phyloP scores from a whole-genome alignment of 345 rosid species.

The Odontarrhena argentea region DNA sequence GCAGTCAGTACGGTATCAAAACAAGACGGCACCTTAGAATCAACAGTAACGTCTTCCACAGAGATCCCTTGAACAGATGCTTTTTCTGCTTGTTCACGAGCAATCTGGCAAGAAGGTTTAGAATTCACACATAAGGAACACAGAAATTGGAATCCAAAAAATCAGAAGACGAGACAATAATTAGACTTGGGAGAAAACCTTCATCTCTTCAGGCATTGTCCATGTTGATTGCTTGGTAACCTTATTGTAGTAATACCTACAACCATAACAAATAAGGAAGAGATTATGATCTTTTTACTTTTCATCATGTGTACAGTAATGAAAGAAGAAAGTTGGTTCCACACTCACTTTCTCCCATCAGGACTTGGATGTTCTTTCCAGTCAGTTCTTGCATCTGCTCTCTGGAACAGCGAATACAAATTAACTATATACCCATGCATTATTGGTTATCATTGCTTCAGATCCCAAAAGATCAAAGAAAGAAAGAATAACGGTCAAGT shows the following conservation, averaged over 20 bases:
- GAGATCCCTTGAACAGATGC: slow-evolving; percentile 44
- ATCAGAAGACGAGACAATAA: slow-evolving; percentile 16
- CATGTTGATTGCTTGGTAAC: slow-evolving; percentile 87
- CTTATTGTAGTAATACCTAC: slow-evolving; percentile 86
- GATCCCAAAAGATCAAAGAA: slow-evolving; percentile 20
- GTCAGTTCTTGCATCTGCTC: slow-evolving; percentile 89
- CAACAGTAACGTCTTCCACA: slow-evolving; percentile 42
- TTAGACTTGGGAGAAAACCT: slow-evolving; percentile 53
- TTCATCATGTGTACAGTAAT: slow-evolving; percentile 19
- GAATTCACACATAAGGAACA: slow-evolving; percentile 21
- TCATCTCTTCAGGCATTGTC: slow-evolving; percentile 86
- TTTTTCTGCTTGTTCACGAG: slow-evolving; percentile 71
- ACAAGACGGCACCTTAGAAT: slow-evolving; percentile 44
- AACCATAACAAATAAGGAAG: slow-evolving; percentile 29
- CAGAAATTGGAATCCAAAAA: slow-evolving; percentile 19
- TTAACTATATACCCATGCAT: slow-evolving; percentile 26
- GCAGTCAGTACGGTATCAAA: slow-evolving; percentile 46
- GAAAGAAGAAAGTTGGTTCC: slow-evolving; percentile 18
- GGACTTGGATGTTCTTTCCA: slow-evolving; percentile 95
- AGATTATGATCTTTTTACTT: slow-evolving; percentile 22
- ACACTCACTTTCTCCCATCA: slow-evolving; percentile 85
- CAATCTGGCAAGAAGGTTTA: slow-evolving; percentile 57
- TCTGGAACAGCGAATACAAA: slow-evolving; percentile 51
- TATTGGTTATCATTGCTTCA: slow-evolving; percentile 17
- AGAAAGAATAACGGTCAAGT: slow-evolving; percentile 22